Evolutionary conservation across 805 yeast genomes (phyloP).

Genomic region (Barnettozyma wickerhamii): DNA sequence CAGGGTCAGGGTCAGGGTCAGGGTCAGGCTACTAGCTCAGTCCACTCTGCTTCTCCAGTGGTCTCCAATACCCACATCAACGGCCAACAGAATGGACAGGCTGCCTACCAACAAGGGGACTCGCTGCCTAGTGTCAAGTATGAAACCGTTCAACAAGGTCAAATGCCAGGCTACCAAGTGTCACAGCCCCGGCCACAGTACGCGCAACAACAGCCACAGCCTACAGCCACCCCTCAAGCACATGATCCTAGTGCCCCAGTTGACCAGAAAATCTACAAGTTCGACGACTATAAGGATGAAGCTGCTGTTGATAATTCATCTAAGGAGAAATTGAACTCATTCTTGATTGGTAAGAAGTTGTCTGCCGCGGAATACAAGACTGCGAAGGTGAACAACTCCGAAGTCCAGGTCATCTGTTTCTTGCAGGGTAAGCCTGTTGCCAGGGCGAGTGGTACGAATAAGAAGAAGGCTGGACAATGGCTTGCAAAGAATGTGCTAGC

Average conservation of each 20-base stretch:
- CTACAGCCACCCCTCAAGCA: neutral
- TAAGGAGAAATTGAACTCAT: conserved; percentile 15
- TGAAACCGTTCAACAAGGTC: neutral
- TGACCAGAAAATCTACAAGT: conserved; percentile 2
- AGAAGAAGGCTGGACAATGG: conserved; percentile 22
- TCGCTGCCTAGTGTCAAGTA: neutral
- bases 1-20: neutral
- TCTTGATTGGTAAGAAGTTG: conserved; percentile 8
- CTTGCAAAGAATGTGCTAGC: conserved; percentile 17
- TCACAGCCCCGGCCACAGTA: neutral
- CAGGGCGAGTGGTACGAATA: conserved; percentile 15
- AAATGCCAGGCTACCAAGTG: neutral
- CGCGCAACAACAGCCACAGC: neutral
- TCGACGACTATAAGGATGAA: conserved; percentile 2
- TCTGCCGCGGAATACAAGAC: conserved; percentile 19
- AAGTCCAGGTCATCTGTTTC: conserved; percentile 17
- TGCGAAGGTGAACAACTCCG: conserved; percentile 14
- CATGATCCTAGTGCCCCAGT: conserved; percentile 1
- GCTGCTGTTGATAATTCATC: conserved; percentile 11
- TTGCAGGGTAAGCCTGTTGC: conserved; percentile 12
- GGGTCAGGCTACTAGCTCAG: neutral
- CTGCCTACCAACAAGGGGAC: neutral
- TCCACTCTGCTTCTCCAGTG: neutral
- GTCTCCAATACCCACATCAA: neutral
- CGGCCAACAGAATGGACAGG: neutral